Conservation (phyloP, 2,329 filamentous ascomycete genomes). For the Macrophomina tecta region DNA sequence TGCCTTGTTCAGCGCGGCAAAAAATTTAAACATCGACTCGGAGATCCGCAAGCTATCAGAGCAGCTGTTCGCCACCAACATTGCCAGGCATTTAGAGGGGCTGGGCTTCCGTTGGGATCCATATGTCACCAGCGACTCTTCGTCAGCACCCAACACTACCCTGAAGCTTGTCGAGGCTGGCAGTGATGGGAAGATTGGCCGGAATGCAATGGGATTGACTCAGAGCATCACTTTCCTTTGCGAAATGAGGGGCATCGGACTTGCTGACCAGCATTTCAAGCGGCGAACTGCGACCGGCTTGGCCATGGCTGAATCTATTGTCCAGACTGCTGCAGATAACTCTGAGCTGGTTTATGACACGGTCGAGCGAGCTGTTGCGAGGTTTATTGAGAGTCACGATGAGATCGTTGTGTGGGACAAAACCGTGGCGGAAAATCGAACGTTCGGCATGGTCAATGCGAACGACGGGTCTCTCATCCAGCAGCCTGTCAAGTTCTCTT, state of each 20-base stretch:
- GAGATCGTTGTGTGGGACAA: conserved; percentile 43
- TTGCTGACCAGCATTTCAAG: conserved; percentile 44
- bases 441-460: conserved; percentile 44
- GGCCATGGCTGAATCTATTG: conserved; percentile 42
- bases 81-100: conserved; percentile 38
- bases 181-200: conserved; percentile 45
- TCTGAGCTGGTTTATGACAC: conserved; percentile 36
- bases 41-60: conserved; percentile 44
- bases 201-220: conserved; percentile 45
- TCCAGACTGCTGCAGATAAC: conserved; percentile 42
- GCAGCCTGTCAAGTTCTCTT: conserved; percentile 41
- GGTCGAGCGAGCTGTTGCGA: conserved; percentile 38
- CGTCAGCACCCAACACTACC: conserved; percentile 33
- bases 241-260: conserved; percentile 44
- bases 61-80: conserved; percentile 41
- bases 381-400: conserved; percentile 36
- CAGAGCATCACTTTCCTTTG: conserved; percentile 45
- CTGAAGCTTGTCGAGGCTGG: conserved; percentile 42
- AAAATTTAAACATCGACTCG: conserved; percentile 45
- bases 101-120: conserved; percentile 42
- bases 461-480: conserved; percentile 41
- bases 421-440: conserved; percentile 36
- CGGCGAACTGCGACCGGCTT: conserved; percentile 42
- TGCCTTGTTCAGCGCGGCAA: conserved; percentile 44
- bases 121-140: conserved; percentile 39